Percentiles rank a stretch among this genome's conserved stretches.
These are phyloP conservation scores for Phaeotremella fagi DNA, from an alignment of 768 basidiomycete species.

Conservation along the genomic window DNA sequence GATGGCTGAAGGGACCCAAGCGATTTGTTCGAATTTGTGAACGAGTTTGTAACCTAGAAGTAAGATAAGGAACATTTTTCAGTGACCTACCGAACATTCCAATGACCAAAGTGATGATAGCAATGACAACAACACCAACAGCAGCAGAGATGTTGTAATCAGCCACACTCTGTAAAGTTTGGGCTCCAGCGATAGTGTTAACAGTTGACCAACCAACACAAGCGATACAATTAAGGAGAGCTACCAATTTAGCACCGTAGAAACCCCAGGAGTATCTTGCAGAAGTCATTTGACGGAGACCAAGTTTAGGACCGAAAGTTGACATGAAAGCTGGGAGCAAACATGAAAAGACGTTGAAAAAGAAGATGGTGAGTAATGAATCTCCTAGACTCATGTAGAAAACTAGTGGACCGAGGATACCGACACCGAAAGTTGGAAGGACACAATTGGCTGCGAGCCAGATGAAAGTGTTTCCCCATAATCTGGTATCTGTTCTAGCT, in stretches of 20 bases:
- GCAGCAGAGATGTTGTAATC: slow-evolving; percentile 36
- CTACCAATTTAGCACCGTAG: slow-evolving; percentile 41
- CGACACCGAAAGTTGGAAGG: slow-evolving; percentile 49
- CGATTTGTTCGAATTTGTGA: slow-evolving; percentile 52
- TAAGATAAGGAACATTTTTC: too few relatives aligned
- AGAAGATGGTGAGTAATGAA: slow-evolving; percentile 50
- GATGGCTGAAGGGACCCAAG: slow-evolving; percentile 52
- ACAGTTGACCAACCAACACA: slow-evolving; percentile 53
- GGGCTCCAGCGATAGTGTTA: slow-evolving; percentile 43
- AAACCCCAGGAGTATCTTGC: slow-evolving; percentile 52
- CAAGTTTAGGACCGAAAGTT: slow-evolving; percentile 50
- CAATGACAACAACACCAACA: slow-evolving; percentile 53
- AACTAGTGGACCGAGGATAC: slow-evolving; percentile 49
- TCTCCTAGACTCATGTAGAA: slow-evolving; percentile 50
- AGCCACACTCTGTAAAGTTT: slow-evolving; percentile 23
- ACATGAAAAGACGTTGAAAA: slow-evolving; percentile 49
- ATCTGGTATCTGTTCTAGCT: slow-evolving; percentile 9
- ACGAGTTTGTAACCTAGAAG: slow-evolving; percentile 52
- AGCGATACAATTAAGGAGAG: slow-evolving; percentile 51
- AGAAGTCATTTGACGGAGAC: slow-evolving; percentile 52
- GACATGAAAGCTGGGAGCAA: slow-evolving; percentile 19
- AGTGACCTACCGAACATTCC: slow-evolving; percentile 52
- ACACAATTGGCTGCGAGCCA: slow-evolving; percentile 24
- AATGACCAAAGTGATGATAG: slow-evolving; percentile 49
- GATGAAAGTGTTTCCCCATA: slow-evolving; percentile 23